Evolutionary conservation across 2,329 filamentous ascomycete genomes (phyloP).

Genomic region (Samsoniella hepiali): DNA sequence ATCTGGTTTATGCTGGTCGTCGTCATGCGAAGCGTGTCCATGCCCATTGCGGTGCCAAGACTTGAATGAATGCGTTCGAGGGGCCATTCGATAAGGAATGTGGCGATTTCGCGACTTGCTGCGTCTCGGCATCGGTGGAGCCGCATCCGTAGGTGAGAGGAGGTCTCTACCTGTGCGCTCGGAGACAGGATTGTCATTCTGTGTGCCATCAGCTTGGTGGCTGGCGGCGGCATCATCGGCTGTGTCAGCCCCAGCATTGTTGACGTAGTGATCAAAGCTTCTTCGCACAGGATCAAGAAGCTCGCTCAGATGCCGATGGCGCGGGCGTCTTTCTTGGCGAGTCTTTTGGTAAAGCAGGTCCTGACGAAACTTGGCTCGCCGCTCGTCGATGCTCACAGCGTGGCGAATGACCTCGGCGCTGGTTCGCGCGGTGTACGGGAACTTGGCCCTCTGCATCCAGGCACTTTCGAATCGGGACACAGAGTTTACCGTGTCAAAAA

Average conservation of each 20-base stretch:
- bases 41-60: not conserved
- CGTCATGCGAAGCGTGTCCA: not conserved
- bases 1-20: slow-evolving; percentile 19
- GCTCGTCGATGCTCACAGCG: slow-evolving; percentile 68
- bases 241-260: not conserved
- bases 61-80: slow-evolving; percentile 23
- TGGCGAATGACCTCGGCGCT: slow-evolving; percentile 63
- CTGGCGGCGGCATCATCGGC: not conserved
- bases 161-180: not conserved
- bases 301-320: slow-evolving; percentile 25
- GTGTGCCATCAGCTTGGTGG: not conserved
- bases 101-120: slow-evolving; percentile 26
- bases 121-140: slow-evolving; percentile 12
- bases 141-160: slow-evolving; percentile 10
- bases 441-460: slow-evolving; percentile 77
- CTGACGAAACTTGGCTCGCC: slow-evolving; percentile 68
- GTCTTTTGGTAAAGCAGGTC: slow-evolving; percentile 60
- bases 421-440: slow-evolving; percentile 62
- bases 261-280: slow-evolving; percentile 20
- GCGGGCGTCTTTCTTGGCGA: slow-evolving; percentile 18
- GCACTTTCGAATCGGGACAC: slow-evolving; percentile 72
- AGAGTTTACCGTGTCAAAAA: slow-evolving; percentile 81
- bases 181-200: not conserved
- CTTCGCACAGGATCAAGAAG: slow-evolving; percentile 22
- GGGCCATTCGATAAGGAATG: slow-evolving; percentile 42